phyloP scores from a whole-genome alignment of 2,329 filamentous ascomycete species.

The Teratosphaeria zuluensis region DNA sequence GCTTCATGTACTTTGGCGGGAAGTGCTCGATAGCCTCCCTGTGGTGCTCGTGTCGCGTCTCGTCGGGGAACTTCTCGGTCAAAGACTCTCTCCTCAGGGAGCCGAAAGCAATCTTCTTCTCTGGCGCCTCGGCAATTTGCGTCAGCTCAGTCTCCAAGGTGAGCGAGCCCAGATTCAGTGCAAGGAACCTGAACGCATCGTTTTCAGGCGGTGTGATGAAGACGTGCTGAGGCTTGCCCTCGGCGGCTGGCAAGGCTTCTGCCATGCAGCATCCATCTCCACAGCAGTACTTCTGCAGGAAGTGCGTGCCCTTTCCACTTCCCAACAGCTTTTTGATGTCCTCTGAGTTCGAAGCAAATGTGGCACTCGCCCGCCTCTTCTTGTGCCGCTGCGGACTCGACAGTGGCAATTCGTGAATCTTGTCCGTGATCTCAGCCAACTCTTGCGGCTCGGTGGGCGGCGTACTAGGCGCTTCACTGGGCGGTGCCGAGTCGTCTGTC shows the following conservation, averaged over 20 bases:
- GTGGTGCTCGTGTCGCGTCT: slow-evolving; percentile 32
- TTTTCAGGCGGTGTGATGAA: slow-evolving; percentile 62
- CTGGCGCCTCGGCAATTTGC: slow-evolving; percentile 60
- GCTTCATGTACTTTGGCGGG: slow-evolving; percentile 83
- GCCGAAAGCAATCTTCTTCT: slow-evolving; percentile 55
- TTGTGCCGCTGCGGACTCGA: slow-evolving; percentile 9
- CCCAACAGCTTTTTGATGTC: slow-evolving; percentile 51
- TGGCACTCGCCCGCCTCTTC: slow-evolving; percentile 26
- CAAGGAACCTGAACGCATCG: slow-evolving; percentile 69
- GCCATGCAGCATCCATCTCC: slow-evolving; percentile 56
- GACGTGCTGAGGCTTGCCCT: slow-evolving; percentile 31
- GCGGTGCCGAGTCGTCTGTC: slow-evolving; percentile 30
- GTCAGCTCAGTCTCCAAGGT: slow-evolving; percentile 61
- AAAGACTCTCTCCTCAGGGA: slow-evolving; percentile 21
- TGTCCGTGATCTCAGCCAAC: slow-evolving; percentile 33
- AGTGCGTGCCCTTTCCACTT: slow-evolving; percentile 46
- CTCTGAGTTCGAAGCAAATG: slow-evolving; percentile 41
- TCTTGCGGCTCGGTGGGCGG: slow-evolving; percentile 34
- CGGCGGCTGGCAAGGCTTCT: slow-evolving; percentile 43
- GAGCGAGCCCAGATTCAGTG: slow-evolving; percentile 66
- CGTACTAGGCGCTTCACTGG: slow-evolving; percentile 34
- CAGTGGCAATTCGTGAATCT: slow-evolving; percentile 28
- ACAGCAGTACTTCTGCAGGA: slow-evolving; percentile 54
- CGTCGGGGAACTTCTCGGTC: slow-evolving; percentile 49
- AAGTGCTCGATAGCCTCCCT: slow-evolving; percentile 42